These are phyloP conservation scores for Malus asiatica DNA, from an alignment of 306 rosid genomes.

Conservation along the genomic window DNA sequence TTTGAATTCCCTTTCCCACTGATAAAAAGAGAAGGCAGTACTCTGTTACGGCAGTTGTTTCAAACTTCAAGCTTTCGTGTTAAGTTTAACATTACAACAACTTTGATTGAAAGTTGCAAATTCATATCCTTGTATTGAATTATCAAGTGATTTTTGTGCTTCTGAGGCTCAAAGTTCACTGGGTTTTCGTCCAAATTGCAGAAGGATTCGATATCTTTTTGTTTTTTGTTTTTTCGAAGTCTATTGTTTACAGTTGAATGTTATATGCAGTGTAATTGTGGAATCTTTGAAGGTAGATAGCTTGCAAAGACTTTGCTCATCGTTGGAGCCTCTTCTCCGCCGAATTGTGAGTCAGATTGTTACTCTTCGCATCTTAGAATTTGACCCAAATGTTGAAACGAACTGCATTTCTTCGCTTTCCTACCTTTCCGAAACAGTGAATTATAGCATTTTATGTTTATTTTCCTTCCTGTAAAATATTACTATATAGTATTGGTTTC, in stretches of 20 bases:
- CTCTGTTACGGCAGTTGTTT: not conserved
- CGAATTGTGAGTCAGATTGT: constrained; percentile 60
- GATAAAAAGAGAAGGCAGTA: too few relatives aligned
- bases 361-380: not conserved
- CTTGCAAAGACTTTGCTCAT: constrained; percentile 71
- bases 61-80: not conserved
- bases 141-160: not conserved
- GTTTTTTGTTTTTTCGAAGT: constrained; percentile 2
- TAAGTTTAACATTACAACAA: not conserved
- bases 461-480: not conserved
- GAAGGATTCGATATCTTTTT: not conserved
- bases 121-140: not conserved
- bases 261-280: constrained; percentile 62
- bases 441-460: not conserved
- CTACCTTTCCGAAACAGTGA: not conserved
- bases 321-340: constrained; percentile 81
- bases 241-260: constrained; percentile 13
- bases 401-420: not conserved
- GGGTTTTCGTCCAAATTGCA: not conserved
- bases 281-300: constrained; percentile 89
- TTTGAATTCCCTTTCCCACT: too few relatives aligned
- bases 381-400: not conserved
- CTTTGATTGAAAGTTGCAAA: not conserved
- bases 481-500: not conserved
- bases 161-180: not conserved